Conservation (phyloP, 116 monocot genomes). For the Phalaenopsis hybrid region DNA sequence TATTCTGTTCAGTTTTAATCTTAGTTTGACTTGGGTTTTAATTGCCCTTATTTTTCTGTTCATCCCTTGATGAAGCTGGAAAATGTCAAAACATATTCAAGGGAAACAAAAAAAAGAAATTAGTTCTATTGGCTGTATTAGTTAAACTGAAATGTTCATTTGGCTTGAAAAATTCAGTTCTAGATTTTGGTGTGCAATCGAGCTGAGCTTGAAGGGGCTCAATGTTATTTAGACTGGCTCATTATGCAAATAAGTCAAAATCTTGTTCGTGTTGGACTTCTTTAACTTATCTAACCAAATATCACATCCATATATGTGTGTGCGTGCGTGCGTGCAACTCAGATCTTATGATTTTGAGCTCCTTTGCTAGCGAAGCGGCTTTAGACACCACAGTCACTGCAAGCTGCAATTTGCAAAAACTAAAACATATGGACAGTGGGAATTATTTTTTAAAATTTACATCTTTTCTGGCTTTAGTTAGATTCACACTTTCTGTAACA, state of each 20-base stretch:
- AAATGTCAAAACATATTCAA: background rate
- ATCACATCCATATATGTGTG: too few species aligned
- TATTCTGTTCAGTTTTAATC: background rate
- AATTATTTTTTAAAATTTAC: background rate
- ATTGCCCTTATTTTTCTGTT: background rate
- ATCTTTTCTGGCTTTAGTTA: slow-evolving; percentile 45
- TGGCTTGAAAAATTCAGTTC: background rate
- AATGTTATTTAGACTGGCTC: too few species aligned
- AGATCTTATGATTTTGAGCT: slow-evolving; percentile 60
- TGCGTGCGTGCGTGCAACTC: slow-evolving; percentile 15
- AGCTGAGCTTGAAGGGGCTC: too few species aligned
- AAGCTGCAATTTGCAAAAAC: slow-evolving; percentile 36
- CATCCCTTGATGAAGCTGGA: background rate
- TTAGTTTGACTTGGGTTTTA: background rate
- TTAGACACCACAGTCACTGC: slow-evolving; percentile 71
- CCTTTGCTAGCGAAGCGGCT: slow-evolving; percentile 61
- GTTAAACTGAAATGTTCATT: background rate
- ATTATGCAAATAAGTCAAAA: too few species aligned
- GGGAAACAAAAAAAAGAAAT: background rate
- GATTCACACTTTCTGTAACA: slow-evolving; percentile 22
- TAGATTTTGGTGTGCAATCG: background rate
- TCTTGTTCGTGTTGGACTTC: too few species aligned
- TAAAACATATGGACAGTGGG: background rate
- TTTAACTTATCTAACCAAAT: too few species aligned
- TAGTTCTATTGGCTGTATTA: background rate